Base-by-base conservation (phyloP, 2,329 filamentous ascomycete genomes). In the Xylaria sp. region DNA sequence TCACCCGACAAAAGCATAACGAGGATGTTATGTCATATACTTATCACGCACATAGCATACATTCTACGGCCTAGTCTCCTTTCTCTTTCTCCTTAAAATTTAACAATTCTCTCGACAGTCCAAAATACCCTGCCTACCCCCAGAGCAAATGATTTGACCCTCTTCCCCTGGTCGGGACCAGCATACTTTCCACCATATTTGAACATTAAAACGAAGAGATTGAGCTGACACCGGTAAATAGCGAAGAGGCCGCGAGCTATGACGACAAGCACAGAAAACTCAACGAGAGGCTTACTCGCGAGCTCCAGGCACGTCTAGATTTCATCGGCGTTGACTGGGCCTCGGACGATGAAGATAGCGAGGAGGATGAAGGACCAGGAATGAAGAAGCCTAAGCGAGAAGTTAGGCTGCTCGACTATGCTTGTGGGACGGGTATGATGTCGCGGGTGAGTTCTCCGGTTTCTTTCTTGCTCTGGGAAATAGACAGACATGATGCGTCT, bases 351-450 rank as follows among this genome's bases (percentile, higher is more conserved):
- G 76, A 78, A 15, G 77, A 80, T 2, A 81, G 77, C 5, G 73
- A 75, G 12, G 75, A 77, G 13, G 75, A 78, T n/a, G 72, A 61
- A 8, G 61, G 43, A 20, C 59, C 58, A 46, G 75, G 72, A 31
- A 66, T 59, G 25, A 63, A 70, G 56, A 66, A 69, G 46, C 67
- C 74, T 1, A 72, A 69, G 57, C 81, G 74, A 75, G 76, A 74
- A 65, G 82, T 89, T 51, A 85, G 86, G 55, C 80, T 93, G 23
- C 82, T 94, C 1, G 92, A 94, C 77, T 94, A 94, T 79, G 92
- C 92, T 18, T 94, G 92, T 76, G 92, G 92, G 9, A 90, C 90
- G 6, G 91, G 91, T 1, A 79, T 88, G 64, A 83, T 92, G 71
- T 91, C 90, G 13, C 84, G 86, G 78, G 90, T 91, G 77, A 73